Conservation (phyloP, 2,329 filamentous ascomycete genomes). For the Aureobasidium sp. region DNA sequence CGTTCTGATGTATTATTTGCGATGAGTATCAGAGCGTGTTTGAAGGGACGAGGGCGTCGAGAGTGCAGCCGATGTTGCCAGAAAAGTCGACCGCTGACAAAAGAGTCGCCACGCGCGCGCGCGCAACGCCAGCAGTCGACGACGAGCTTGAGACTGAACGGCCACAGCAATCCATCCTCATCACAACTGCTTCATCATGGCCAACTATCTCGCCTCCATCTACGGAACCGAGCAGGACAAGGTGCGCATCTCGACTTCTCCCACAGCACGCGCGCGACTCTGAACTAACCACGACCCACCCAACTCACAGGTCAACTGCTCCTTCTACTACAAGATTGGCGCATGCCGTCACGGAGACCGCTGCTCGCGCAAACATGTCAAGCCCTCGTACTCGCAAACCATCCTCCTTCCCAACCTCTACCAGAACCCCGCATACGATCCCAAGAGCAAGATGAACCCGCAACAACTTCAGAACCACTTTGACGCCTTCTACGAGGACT, state of each 20-base stretch:
- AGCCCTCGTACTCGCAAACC: constrained; percentile 95
- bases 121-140: constrained; percentile 6
- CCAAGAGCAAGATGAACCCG: constrained; percentile 93
- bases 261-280: neutral
- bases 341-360: constrained; percentile 97
- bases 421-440: constrained; percentile 96
- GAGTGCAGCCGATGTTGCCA: neutral
- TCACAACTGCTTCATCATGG: constrained; percentile 50
- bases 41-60: neutral
- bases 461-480: constrained; percentile 98
- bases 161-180: neutral
- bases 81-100: constrained; percentile 15
- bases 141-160: neutral
- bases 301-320: constrained; percentile 69
- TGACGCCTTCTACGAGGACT: constrained; percentile 98
- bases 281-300: neutral
- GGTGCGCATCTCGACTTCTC: constrained; percentile 6
- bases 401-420: constrained; percentile 98
- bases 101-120: constrained; percentile 13
- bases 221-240: constrained; percentile 99
- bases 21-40: neutral
- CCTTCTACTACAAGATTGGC: constrained; percentile 99
- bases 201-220: constrained; percentile 97
- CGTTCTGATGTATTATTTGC: too few relatives aligned
- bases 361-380: constrained; percentile 97